These are phyloP conservation scores for Plectosphaerella cucumerina DNA, from an alignment of 2,329 filamentous ascomycete genomes.

Conservation along the genomic window DNA sequence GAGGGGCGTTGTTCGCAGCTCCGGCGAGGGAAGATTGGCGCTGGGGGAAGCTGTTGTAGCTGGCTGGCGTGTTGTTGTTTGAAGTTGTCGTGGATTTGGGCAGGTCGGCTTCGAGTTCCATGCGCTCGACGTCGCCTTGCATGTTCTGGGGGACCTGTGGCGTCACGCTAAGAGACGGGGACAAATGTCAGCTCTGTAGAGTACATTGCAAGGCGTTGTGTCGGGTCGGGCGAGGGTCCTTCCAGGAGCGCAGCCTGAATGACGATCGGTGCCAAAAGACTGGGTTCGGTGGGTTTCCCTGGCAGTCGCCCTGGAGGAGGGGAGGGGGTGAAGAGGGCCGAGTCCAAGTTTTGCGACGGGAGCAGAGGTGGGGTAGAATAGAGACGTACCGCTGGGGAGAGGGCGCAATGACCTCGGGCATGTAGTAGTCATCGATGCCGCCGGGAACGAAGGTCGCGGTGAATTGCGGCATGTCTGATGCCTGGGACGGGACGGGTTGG, in stretches of 20 bases:
- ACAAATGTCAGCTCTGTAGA: conserved; percentile 27
- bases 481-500: conserved; percentile 1
- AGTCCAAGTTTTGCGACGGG: background rate
- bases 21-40: background rate
- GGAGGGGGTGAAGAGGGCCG: conserved; percentile 1
- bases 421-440: conserved; percentile 55
- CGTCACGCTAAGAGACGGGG: conserved; percentile 64
- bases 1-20: conserved; percentile 5
- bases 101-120: conserved; percentile 71
- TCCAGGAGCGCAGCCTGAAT: too few relatives aligned
- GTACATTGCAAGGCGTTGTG: too few relatives aligned
- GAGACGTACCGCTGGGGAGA: conserved; percentile 49
- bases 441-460: conserved; percentile 57
- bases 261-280: background rate
- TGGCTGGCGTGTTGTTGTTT: conserved; percentile 28
- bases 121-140: conserved; percentile 86
- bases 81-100: conserved; percentile 36
- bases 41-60: background rate
- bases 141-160: conserved; percentile 95
- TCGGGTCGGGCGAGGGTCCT: too few relatives aligned
- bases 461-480: conserved; percentile 38
- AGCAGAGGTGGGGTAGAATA: conserved; percentile 3
- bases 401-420: conserved; percentile 56
- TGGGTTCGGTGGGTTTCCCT: background rate
- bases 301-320: background rate